phyloP scores from a whole-genome alignment of 768 basidiomycete genomes.

The Kwoniella europaea region DNA sequence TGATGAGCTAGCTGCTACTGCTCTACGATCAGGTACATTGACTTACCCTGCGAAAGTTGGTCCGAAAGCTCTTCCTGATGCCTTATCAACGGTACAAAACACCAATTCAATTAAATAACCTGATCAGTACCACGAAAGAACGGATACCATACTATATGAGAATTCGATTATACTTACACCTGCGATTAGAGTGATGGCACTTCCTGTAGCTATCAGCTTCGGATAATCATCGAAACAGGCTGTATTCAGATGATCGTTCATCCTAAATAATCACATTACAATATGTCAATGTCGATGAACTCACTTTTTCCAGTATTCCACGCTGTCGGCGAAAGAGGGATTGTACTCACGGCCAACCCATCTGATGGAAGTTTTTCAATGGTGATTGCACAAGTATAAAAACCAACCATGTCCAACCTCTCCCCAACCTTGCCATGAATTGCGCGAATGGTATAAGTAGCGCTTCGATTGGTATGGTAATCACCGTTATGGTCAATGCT shows the following conservation, averaged over 20 bases:
- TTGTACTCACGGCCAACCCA: slow-evolving; percentile 12
- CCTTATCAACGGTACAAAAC: slow-evolving; percentile 2
- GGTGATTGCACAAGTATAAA: not conserved
- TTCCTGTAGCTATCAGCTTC: slow-evolving; percentile 38
- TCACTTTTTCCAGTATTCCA: not conserved
- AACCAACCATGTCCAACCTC: slow-evolving; percentile 24
- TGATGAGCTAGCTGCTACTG: too few relatives aligned
- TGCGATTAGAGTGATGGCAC: slow-evolving; percentile 39
- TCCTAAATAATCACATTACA: not conserved
- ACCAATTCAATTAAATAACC: too few relatives aligned
- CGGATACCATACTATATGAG: too few relatives aligned
- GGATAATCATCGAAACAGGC: slow-evolving; percentile 45
- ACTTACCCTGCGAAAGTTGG: slow-evolving; percentile 41
- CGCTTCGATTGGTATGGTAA: slow-evolving; percentile 27
- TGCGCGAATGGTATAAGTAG: slow-evolving; percentile 40
- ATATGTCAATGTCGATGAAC: not conserved
- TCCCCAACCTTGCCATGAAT: slow-evolving; percentile 23
- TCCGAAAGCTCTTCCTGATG: slow-evolving; percentile 41
- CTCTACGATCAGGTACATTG: not conserved
- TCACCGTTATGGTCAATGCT: slow-evolving; percentile 18
- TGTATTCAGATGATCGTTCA: not conserved
- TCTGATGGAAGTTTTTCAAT: slow-evolving; percentile 5
- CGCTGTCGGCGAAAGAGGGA: not conserved
- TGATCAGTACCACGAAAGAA: too few relatives aligned
- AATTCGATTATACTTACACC: slow-evolving; percentile 24